Evolutionary conservation across 2,329 filamentous ascomycete genomes (phyloP).

Genomic region (Cercospora canescens): DNA sequence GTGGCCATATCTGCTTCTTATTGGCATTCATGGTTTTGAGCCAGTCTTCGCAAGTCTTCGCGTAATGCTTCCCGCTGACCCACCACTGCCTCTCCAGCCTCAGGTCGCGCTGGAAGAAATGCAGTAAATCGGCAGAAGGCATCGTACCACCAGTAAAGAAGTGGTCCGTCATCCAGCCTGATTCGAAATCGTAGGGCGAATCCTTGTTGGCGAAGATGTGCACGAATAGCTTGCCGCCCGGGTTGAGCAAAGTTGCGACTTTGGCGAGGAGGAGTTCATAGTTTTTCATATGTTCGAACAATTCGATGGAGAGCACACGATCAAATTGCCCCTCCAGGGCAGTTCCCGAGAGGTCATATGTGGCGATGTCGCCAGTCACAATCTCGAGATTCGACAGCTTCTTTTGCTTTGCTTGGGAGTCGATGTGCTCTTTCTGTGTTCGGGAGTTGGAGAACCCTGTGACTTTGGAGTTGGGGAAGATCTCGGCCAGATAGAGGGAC

Average conservation of each 20-base stretch:
- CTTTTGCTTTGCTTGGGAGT: conserved; percentile 56
- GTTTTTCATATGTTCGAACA: conserved; percentile 79
- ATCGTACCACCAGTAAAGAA: conserved; percentile 76
- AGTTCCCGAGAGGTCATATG: conserved; percentile 61
- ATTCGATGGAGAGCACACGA: conserved; percentile 67
- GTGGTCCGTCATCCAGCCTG: conserved; percentile 72
- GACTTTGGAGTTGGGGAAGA: conserved; percentile 61
- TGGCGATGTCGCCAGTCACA: conserved; percentile 66
- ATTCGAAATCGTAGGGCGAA: conserved; percentile 69
- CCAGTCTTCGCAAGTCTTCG: conserved; percentile 71
- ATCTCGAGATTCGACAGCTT: conserved; percentile 62
- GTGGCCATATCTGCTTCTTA: conserved; percentile 63
- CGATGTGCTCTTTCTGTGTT: conserved; percentile 69
- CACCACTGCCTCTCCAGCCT: conserved; percentile 66
- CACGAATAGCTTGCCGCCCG: conserved; percentile 66
- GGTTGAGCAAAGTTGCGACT: conserved; percentile 59
- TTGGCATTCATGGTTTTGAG: conserved; percentile 59
- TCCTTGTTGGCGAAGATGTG: conserved; percentile 66
- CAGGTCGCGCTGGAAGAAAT: conserved; percentile 66
- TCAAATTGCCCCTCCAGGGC: conserved; percentile 51
- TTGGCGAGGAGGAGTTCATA: conserved; percentile 68
- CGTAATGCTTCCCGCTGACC: conserved; percentile 68
- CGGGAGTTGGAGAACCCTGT: conserved; percentile 70
- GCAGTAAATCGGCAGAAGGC: conserved; percentile 65
- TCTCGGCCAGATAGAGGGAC: conserved; percentile 65